phyloP scores from a whole-genome alignment of 2,329 filamentous ascomycete species.

The Xylaria polymorpha region DNA sequence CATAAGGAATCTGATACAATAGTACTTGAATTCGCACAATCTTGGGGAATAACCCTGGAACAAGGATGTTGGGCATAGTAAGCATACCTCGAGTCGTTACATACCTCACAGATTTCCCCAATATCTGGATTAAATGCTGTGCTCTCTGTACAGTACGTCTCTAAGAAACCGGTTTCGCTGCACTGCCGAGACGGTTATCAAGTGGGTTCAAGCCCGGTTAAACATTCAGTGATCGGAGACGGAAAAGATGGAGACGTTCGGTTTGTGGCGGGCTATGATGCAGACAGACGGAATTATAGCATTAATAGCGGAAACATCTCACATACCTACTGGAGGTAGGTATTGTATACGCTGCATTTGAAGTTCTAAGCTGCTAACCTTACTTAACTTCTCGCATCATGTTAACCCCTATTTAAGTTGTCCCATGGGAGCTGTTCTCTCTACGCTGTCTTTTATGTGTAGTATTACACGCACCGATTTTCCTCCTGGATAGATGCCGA shows the following conservation, averaged over 20 bases:
- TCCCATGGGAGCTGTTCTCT: background rate
- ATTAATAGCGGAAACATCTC: constrained; percentile 22
- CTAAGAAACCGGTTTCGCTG: constrained; percentile 14
- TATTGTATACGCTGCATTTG: background rate
- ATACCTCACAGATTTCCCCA: background rate
- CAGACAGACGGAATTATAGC: constrained; percentile 11
- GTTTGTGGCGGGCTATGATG: constrained; percentile 28
- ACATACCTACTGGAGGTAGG: too few relatives aligned
- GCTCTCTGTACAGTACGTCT: background rate
- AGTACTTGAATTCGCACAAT: background rate
- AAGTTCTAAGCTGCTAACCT: background rate
- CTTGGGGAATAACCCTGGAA: too few relatives aligned
- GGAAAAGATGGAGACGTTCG: constrained; percentile 24
- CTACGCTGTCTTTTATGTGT: background rate
- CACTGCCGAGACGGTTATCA: background rate
- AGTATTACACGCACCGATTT: background rate
- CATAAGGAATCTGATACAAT: background rate
- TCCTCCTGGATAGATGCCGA: background rate
- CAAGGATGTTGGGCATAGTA: background rate
- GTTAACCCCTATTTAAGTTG: background rate
- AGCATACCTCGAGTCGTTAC: constrained; percentile 1
- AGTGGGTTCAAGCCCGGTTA: constrained; percentile 15
- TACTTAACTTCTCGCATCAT: background rate
- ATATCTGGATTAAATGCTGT: background rate
- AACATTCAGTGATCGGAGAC: constrained; percentile 7